phyloP scores from a whole-genome alignment of 2,329 filamentous ascomycete genomes.

The Microsporum ferrugineum region DNA sequence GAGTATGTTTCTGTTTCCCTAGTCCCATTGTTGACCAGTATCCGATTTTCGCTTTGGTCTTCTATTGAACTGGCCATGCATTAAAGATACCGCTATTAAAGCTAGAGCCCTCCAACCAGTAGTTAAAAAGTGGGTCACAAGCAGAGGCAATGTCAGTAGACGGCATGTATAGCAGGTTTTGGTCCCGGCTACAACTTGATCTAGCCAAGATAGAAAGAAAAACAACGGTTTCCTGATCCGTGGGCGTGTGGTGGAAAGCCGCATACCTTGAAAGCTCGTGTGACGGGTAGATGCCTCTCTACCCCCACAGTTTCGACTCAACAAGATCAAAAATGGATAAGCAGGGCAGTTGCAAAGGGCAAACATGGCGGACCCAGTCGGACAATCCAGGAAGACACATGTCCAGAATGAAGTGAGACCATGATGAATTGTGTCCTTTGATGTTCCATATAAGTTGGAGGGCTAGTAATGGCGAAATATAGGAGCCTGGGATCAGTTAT shows the following conservation, averaged over 20 bases:
- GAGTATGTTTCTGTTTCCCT: neutral
- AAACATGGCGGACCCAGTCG: neutral
- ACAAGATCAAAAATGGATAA: neutral
- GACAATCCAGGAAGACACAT: neutral
- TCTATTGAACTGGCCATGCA: neutral
- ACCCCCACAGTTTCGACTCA: slow-evolving; percentile 2
- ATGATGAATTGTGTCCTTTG: neutral
- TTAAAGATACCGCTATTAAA: neutral
- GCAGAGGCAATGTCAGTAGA: neutral
- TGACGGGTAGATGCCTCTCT: neutral
- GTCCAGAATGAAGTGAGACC: neutral
- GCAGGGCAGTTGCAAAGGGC: neutral
- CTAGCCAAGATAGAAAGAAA: neutral
- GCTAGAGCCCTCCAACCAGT: neutral
- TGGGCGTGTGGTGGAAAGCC: neutral
- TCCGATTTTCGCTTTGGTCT: neutral
- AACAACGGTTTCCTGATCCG: neutral
- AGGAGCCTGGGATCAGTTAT: neutral
- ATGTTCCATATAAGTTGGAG: neutral
- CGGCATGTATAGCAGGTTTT: neutral
- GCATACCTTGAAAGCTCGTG: slow-evolving; percentile 2
- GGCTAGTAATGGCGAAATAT: neutral
- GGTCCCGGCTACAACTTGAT: neutral
- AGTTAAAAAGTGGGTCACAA: neutral
- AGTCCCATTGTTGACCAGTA: neutral